Evolutionary conservation across 1,139 yeast species (phyloP).

Genomic region (Pichia inconspicua): DNA sequence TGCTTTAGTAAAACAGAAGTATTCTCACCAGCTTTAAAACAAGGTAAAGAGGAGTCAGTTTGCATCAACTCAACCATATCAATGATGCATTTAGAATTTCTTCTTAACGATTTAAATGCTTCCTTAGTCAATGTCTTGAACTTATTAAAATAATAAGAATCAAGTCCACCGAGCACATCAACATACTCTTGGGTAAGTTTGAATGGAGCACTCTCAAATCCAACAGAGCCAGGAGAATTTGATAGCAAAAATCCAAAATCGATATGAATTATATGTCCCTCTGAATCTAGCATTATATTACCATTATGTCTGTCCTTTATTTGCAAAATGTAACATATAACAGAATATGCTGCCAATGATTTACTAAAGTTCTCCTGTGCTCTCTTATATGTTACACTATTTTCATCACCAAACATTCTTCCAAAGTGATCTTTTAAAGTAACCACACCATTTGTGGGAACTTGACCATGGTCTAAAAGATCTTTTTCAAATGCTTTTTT

Average conservation of each 20-base stretch:
- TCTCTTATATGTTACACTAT: conserved; percentile 43
- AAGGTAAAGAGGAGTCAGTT: conserved; percentile 80
- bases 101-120: conserved; percentile 66
- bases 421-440: conserved; percentile 70
- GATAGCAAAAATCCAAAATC: conserved; percentile 92
- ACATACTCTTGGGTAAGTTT: conserved; percentile 83
- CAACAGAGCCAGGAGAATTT: conserved; percentile 92
- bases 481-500: conserved; percentile 82
- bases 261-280: conserved; percentile 91
- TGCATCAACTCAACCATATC: conserved; percentile 90
- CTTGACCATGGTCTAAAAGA: conserved; percentile 57
- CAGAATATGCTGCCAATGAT: conserved; percentile 83
- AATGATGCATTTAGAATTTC: conserved; percentile 63
- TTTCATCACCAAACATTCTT: conserved; percentile 60
- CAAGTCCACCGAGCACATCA: conserved; percentile 75
- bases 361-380: conserved; percentile 81
- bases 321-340: conserved; percentile 80
- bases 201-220: conserved; percentile 96
- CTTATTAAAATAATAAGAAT: conserved; percentile 47
- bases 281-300: conserved; percentile 85
- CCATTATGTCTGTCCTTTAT: conserved; percentile 96
- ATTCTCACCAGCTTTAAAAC: conserved; percentile 80
- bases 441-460: conserved; percentile 60
- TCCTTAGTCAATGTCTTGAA: conserved; percentile 59
- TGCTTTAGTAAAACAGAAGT: conserved; percentile 74